Conservation (phyloP, 805 yeast genomes). For the Millerago galiae region DNA sequence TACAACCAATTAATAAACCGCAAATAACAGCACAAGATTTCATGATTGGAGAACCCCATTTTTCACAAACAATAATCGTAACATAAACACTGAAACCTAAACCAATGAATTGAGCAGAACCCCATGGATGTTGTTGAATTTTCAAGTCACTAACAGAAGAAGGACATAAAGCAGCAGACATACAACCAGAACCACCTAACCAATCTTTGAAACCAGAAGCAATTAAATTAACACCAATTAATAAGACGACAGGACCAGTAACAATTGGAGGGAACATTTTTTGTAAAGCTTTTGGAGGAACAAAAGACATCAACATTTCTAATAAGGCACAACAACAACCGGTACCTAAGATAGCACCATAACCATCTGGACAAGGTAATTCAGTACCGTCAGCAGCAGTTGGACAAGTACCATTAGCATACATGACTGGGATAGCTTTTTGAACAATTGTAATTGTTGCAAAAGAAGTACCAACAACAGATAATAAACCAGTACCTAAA, state of each 20-base stretch:
- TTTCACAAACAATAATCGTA: constrained; percentile 69
- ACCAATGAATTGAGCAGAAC: constrained; percentile 82
- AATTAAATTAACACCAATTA: constrained; percentile 71
- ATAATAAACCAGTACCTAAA: constrained; percentile 81
- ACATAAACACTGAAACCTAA: constrained; percentile 78
- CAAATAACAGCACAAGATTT: constrained; percentile 87
- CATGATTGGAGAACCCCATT: constrained; percentile 92
- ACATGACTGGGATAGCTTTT: constrained; percentile 77
- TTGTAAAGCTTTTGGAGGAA: constrained; percentile 68
- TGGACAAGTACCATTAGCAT: constrained; percentile 62
- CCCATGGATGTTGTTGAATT: constrained; percentile 63
- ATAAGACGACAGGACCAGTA: constrained; percentile 86
- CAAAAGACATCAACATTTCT: constrained; percentile 66
- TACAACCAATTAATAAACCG: constrained; percentile 82
- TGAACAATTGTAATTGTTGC: constrained; percentile 79
- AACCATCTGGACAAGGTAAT: constrained; percentile 84
- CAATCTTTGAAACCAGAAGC: constrained; percentile 75
- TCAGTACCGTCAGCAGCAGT: constrained; percentile 53
- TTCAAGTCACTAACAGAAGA: constrained; percentile 45
- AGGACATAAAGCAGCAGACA: constrained; percentile 38
- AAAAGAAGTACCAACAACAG: constrained; percentile 89
- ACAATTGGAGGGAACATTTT: constrained; percentile 82
- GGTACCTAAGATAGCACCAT: constrained; percentile 81
- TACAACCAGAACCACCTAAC: constrained; percentile 80
- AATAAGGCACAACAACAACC: constrained; percentile 72